Base-by-base conservation (phyloP, 352 stramenopile genomes). In the Phytophthora ohioensis region DNA sequence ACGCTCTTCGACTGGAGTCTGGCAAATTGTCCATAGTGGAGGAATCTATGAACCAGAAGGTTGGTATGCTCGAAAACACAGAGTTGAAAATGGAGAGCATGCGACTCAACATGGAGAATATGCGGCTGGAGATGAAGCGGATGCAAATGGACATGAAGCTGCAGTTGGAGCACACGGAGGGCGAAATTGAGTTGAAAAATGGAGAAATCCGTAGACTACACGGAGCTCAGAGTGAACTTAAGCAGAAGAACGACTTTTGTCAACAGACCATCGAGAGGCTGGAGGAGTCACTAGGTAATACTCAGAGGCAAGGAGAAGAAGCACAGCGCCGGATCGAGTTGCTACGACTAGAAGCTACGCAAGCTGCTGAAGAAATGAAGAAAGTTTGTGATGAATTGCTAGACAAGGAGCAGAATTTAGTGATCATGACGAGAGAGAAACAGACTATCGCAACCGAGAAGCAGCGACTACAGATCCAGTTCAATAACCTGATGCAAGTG, bases 81-180 rank as follows among this genome's bases (percentile, higher is more conserved):
- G 81, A 81, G 48, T 57, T 91, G 17, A 91, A 93, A 57, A 73
- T 91, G 47, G 85, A 93, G 60, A 88, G 69, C 42, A 77, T 91
- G 76, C 70, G 76, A 0, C 62, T 91, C 15, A 81, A 86, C 35
- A 75, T 84, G 57, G 81, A 93, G 43, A 87, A 66, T 21, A 55
- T 91, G 55, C 69, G 82, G 1, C 63, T 90, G 15, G 85, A 93
- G 64, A 83, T 91, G 65, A 90, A 91, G 71, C 80, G 83, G 12
- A 78, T 91, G 61, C 83, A 90, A 43, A 88, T 91, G 80, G 85
- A 91, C 31, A 88, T 91, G 78, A 87, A 86, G 53, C 69, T 93
- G 15, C 83, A 93, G 69, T 60, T 89, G 12, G 83, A 91, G 59
- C 85, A 91, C 45, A 78, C 69, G 0, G 80, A 88, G 17, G 71